Conservation (phyloP, 2,329 filamentous ascomycete genomes). For the Alternaria gansuensis region DNA sequence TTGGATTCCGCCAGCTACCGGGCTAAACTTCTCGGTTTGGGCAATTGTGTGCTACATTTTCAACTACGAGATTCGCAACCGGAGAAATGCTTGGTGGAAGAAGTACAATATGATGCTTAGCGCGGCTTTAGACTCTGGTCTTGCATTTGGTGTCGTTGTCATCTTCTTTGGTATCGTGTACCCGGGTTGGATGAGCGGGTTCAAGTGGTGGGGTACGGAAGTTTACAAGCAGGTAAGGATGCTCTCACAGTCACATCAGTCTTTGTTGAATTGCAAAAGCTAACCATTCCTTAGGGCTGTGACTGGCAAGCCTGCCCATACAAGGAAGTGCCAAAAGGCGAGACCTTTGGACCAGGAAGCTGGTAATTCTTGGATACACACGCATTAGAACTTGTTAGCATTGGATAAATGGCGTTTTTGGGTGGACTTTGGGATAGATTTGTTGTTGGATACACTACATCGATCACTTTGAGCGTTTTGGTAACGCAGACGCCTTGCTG, state of each 20-base stretch:
- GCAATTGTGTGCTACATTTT: slow-evolving; percentile 85
- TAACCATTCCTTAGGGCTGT: slow-evolving; percentile 64
- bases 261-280: slow-evolving; percentile 3
- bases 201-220: slow-evolving; percentile 90
- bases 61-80: slow-evolving; percentile 76
- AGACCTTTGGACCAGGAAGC: slow-evolving; percentile 46
- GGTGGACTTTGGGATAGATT: background rate
- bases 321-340: slow-evolving; percentile 60
- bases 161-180: slow-evolving; percentile 90
- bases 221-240: slow-evolving; percentile 72
- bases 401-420: background rate
- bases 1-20: slow-evolving; percentile 85
- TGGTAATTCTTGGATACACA: slow-evolving; percentile 30
- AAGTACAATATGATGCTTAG: slow-evolving; percentile 92
- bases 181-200: slow-evolving; percentile 74
- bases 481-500: background rate
- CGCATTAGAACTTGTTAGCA: background rate
- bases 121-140: slow-evolving; percentile 81
- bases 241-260: background rate
- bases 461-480: background rate
- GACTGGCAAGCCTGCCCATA: slow-evolving; percentile 85
- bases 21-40: slow-evolving; percentile 90
- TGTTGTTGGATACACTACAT: slow-evolving; percentile 1
- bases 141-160: slow-evolving; percentile 82
- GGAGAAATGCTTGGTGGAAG: slow-evolving; percentile 80